These are phyloP conservation scores for Boehmeria nivea DNA, from an alignment of 306 rosid genomes.

Conservation along the genomic window DNA sequence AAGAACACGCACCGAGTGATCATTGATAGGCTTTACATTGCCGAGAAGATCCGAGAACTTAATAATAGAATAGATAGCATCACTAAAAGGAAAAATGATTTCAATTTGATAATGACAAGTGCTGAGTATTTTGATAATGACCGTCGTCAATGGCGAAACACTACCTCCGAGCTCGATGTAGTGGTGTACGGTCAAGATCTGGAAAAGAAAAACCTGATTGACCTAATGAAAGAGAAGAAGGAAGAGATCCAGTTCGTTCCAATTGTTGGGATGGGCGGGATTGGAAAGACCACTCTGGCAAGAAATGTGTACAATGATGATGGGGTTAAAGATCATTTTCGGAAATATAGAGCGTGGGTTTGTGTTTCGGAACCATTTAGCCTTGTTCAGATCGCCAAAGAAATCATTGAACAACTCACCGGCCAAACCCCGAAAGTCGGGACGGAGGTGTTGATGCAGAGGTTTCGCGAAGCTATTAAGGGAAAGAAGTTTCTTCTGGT, in stretches of 20 bases:
- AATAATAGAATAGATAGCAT: not conserved
- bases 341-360: not conserved
- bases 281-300: conserved; percentile 12
- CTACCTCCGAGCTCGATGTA: conserved; percentile 1
- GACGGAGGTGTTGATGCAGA: not conserved
- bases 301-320: not conserved
- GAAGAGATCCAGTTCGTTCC: not conserved
- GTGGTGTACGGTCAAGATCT: conserved; percentile 11
- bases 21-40: not conserved
- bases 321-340: not conserved
- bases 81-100: not conserved
- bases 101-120: not conserved
- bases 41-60: not conserved
- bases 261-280: conserved; percentile 9
- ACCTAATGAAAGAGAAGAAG: not conserved
- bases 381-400: not conserved
- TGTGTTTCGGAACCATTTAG: conserved; percentile 14
- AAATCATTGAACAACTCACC: conserved; percentile 1
- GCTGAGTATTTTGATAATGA: not conserved
- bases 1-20: not conserved
- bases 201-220: not conserved
- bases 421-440: no score
- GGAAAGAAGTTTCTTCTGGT: not conserved
- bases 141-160: not conserved
- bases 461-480: not conserved